Evolutionary conservation across 2,329 filamentous ascomycete genomes (phyloP).

Genomic region (Colletotrichum lentis): DNA sequence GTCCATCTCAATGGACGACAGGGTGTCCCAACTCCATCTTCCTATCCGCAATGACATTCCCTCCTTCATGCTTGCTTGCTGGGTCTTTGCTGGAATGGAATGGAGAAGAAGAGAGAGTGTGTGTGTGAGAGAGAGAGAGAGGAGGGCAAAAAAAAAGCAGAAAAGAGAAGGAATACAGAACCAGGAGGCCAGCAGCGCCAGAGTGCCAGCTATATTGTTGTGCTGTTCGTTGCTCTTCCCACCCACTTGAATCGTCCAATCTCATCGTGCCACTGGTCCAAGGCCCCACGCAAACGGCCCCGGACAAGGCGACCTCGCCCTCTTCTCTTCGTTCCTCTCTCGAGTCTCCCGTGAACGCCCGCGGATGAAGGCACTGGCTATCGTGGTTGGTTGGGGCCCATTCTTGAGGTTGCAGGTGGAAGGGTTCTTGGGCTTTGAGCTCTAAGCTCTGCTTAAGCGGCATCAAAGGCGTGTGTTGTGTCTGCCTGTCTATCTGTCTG

Average conservation of each 20-base stretch:
- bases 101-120: too few relatives aligned
- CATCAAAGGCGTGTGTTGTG: not conserved
- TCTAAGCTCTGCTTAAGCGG: not conserved
- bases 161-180: not conserved
- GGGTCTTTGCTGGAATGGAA: not conserved
- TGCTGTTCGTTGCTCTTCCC: not conserved
- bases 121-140: not conserved
- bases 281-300: conserved; percentile 3
- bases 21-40: conserved; percentile 4
- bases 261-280: conserved; percentile 28
- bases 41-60: not conserved
- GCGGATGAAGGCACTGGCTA: not conserved
- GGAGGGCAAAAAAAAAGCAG: not conserved
- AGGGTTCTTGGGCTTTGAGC: not conserved
- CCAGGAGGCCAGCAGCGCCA: not conserved
- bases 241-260: conserved; percentile 24
- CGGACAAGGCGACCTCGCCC: conserved; percentile 6
- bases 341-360: conserved; percentile 4
- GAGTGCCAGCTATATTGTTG: conserved; percentile 32
- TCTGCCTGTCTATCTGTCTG: conserved; percentile 1
- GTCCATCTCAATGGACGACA: conserved; percentile 29
- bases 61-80: conserved; percentile 3
- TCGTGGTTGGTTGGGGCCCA: not conserved
- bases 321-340: not conserved
- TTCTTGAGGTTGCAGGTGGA: not conserved